Conservation (phyloP, 2,329 filamentous ascomycete species). For the Pseudohalonectria lignicola region DNA sequence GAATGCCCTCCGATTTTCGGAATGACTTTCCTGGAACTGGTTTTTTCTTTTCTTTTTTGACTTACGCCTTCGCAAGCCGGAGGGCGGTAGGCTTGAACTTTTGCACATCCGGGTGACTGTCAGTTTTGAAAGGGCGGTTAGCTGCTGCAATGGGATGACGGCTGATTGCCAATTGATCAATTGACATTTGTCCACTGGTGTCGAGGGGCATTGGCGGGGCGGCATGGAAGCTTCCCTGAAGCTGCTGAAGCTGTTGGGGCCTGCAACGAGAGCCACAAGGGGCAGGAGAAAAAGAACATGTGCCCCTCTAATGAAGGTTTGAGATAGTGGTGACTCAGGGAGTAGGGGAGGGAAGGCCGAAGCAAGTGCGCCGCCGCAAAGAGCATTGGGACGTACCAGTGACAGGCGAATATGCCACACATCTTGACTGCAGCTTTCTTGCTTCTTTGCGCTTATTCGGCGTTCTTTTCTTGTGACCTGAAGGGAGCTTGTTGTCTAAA, state of each 20-base stretch:
- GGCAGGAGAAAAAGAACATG: too few relatives aligned
- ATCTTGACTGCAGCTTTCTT: conserved; percentile 33
- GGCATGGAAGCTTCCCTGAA: conserved; percentile 12
- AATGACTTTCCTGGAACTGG: too few relatives aligned
- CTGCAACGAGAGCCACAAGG: too few relatives aligned
- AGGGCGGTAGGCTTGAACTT: conserved; percentile 95
- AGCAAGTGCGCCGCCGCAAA: conserved; percentile 9
- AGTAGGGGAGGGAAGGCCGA: background rate
- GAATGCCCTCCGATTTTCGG: conserved; percentile 11
- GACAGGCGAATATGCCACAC: conserved; percentile 97
- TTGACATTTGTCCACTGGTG: conserved; percentile 5
- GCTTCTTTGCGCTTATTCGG: background rate
- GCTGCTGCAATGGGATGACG: background rate
- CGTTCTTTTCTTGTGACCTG: background rate
- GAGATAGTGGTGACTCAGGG: background rate
- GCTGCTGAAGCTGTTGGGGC: conserved; percentile 1
- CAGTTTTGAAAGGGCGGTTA: conserved; percentile 12
- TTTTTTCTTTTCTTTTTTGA: conserved; percentile 15
- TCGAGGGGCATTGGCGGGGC: conserved; percentile 12
- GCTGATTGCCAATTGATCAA: conserved; percentile 8
- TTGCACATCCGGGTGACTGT: conserved; percentile 83
- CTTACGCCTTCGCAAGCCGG: conserved; percentile 88
- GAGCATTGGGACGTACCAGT: conserved; percentile 50
- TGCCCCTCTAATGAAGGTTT: conserved; percentile 23
- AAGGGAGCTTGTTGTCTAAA: background rate